These are phyloP conservation scores for Fusarium domesticum DNA, from an alignment of 2,329 filamentous ascomycete species.

Conservation along the genomic window DNA sequence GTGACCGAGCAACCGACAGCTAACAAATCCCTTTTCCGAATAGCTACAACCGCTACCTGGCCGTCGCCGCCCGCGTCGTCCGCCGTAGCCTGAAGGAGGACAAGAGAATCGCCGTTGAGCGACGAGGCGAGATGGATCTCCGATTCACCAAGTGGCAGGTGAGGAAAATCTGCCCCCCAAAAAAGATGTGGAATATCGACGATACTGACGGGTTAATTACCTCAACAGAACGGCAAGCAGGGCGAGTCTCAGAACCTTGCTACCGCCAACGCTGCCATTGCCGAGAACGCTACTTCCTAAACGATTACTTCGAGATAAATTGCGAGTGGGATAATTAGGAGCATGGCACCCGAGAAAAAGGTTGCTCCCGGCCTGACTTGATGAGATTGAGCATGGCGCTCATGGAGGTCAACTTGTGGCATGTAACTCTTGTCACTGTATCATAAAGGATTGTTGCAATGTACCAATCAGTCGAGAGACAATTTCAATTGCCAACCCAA, in stretches of 20 bases:
- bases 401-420: slow-evolving; percentile 23
- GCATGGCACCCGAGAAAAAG: slow-evolving; percentile 12
- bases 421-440: slow-evolving; percentile 32
- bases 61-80: slow-evolving; percentile 89
- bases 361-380: slow-evolving; percentile 14
- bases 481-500: slow-evolving; percentile 8
- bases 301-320: slow-evolving; percentile 17
- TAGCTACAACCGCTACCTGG: slow-evolving; percentile 99
- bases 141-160: slow-evolving; percentile 96
- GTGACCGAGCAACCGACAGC: slow-evolving; percentile 28
- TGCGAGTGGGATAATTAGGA: slow-evolving; percentile 24
- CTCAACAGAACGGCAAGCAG: slow-evolving; percentile 87
- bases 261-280: slow-evolving; percentile 48
- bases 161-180: slow-evolving; percentile 29
- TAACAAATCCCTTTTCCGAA: slow-evolving; percentile 33
- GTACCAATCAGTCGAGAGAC: slow-evolving; percentile 27
- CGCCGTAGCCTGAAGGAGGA: slow-evolving; percentile 97
- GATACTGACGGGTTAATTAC: slow-evolving; percentile 32
- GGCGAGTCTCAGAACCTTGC: slow-evolving; percentile 75
- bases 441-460: slow-evolving; percentile 35
- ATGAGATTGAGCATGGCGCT: slow-evolving; percentile 20
- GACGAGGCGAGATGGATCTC: slow-evolving; percentile 84
- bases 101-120: slow-evolving; percentile 81
- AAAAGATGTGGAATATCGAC: slow-evolving; percentile 3
- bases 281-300: slow-evolving; percentile 38